A percentile compares a stretch with the other conserved stretches of the same genome.
These are phyloP conservation scores for Penicillium sp. DNA, from an alignment of 2,329 filamentous ascomycete species.

Conservation along the genomic window DNA sequence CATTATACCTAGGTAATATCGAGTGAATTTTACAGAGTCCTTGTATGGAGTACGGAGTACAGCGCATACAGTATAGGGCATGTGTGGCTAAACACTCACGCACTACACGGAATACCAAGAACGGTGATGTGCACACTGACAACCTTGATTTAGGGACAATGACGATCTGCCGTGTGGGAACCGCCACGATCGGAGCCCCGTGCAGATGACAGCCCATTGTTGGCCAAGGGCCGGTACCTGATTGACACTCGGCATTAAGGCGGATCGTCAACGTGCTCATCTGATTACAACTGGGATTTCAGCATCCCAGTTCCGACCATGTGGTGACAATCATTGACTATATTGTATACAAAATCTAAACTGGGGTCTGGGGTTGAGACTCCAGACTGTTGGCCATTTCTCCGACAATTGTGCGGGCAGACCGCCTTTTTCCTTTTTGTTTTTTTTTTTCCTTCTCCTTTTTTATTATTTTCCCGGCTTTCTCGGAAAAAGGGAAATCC, in stretches of 20 bases:
- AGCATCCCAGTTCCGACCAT: constrained; percentile 1
- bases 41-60: too few relatives aligned
- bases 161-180: constrained; percentile 42
- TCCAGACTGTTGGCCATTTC: constrained; percentile 3
- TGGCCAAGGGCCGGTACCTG: constrained; percentile 16
- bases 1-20: too few relatives aligned
- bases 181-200: constrained; percentile 35
- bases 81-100: too few relatives aligned
- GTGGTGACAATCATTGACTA: constrained; percentile 1
- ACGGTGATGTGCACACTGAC: constrained; percentile 20
- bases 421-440: constrained; percentile 7
- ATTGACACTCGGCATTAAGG: constrained; percentile 15
- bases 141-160: constrained; percentile 31
- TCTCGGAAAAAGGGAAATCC: constrained; percentile 16
- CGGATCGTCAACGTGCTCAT: constrained; percentile 14
- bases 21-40: too few relatives aligned
- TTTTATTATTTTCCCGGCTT: constrained; percentile 14
- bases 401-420: constrained; percentile 13
- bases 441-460: constrained; percentile 1
- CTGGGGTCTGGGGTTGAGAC: constrained; percentile 1
- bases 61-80: not conserved
- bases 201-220: constrained; percentile 35
- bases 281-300: constrained; percentile 2
- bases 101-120: not conserved
- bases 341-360: not conserved